Evolutionary conservation across 441 rosid species (phyloP).

Genomic region (Mallotus japonicus): DNA sequence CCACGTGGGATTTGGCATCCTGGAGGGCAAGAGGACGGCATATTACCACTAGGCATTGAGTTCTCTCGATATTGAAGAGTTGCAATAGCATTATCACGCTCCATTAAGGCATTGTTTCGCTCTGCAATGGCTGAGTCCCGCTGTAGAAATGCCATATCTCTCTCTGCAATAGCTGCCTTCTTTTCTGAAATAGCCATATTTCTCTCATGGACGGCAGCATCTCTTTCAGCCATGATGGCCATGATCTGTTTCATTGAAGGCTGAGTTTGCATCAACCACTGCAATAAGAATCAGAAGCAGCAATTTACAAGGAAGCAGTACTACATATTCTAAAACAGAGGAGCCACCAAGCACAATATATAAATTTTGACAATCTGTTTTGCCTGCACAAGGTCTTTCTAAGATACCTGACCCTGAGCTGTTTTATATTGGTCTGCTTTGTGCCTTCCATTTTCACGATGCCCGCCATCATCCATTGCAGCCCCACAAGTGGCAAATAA

Average conservation of each 20-base stretch:
- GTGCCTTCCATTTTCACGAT: slow-evolving; percentile 85
- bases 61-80: slow-evolving; percentile 86
- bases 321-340: background rate
- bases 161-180: slow-evolving; percentile 84
- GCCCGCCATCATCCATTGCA: slow-evolving; percentile 88
- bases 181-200: slow-evolving; percentile 85
- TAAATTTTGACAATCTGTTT: background rate
- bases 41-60: slow-evolving; percentile 49
- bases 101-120: slow-evolving; percentile 77
- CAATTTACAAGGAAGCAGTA: slow-evolving; percentile 4
- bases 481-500: slow-evolving; percentile 19
- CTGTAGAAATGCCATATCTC: slow-evolving; percentile 91
- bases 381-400: slow-evolving; percentile 6
- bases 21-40: slow-evolving; percentile 54
- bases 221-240: slow-evolving; percentile 93
- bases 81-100: slow-evolving; percentile 83
- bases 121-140: slow-evolving; percentile 92
- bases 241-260: slow-evolving; percentile 99
- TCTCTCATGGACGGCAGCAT: slow-evolving; percentile 89
- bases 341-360: background rate
- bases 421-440: slow-evolving; percentile 65
- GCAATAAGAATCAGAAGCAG: slow-evolving; percentile 28
- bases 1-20: slow-evolving; percentile 85
- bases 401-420: slow-evolving; percentile 84
- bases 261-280: slow-evolving; percentile 96